A percentile compares a stretch with the other conserved stretches of the same genome.
phyloP scores from a whole-genome alignment of 345 rosid species.

The Arabidopsis arenosa region DNA sequence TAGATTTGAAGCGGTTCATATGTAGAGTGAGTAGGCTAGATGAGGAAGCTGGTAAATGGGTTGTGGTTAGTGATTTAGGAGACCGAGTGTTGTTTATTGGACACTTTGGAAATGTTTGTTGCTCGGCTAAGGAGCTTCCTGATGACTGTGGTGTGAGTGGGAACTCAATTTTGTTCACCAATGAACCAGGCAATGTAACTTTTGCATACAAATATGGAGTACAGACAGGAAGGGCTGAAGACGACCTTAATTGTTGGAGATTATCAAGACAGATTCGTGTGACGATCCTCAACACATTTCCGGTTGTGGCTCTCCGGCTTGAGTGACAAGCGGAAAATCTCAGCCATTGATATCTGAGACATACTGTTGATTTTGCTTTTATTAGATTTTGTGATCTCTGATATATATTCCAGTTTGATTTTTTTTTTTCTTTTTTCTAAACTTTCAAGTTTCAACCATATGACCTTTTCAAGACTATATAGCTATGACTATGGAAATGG shows the following conservation, averaged over 20 bases:
- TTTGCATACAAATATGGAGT: constrained; percentile 2
- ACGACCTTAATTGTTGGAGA: not conserved
- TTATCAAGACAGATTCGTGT: not conserved
- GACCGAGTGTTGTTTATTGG: not conserved
- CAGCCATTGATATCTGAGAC: not conserved
- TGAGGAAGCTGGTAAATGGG: not conserved
- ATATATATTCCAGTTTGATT: no score
- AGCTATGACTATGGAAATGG: no score
- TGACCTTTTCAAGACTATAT: no score
- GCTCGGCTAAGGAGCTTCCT: not conserved
- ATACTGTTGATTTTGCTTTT: not conserved
- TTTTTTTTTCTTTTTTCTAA: no score
- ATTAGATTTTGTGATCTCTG: not conserved
- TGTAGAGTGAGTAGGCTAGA: constrained; percentile 1
- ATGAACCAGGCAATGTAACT: not conserved
- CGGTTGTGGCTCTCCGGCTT: not conserved
- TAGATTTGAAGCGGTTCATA: not conserved
- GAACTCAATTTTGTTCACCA: not conserved
- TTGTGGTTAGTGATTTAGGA: not conserved
- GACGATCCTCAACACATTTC: not conserved
- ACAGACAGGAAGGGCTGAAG: not conserved
- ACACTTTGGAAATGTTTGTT: not conserved
- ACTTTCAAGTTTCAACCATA: no score
- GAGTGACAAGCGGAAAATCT: not conserved
- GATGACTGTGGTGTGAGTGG: not conserved